Evolutionary conservation across 345 rosid species (phyloP), one percentile per base, ranked within the genome.

Genomic region (Acer yangbiense): DNA sequence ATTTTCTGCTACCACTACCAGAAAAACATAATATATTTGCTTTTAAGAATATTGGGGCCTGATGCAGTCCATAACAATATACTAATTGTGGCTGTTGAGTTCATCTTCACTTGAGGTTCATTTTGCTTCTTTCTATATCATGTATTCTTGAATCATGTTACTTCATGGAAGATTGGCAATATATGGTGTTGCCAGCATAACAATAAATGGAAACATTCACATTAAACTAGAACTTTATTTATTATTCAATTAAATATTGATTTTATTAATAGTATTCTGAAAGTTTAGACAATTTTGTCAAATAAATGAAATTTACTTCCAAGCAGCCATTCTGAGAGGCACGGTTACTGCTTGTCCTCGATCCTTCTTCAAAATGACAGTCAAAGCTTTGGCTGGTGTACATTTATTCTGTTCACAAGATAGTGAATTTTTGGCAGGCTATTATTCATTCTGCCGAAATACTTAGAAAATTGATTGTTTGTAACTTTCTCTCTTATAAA

Each of bases 41-140:
- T n/a, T 72, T 72, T 72, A 12, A 18, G 27, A 21, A 69, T 35
- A 35, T 57, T 18, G 18, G 18, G 35, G 75, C 21, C 32, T 46
- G 71, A n/a, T 67, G 18, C 27, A 35, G 16, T 4, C 69, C 43
- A 18, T 66, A 39, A 9, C 14, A 66, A 1, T 9, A 1, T 7
- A 43, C 46, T 43, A 43, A 43, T 66, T 4, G 18, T 68, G 17
- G 18, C 3, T 60, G 55, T 73, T 3, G 3, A 14, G 54, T 20
- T 73, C 44, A 63, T 46, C 12, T 72, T 58, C n/a, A 8, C 32
- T 58, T n/a, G 54, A 72, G 43, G 52, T 70, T 27, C 12, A 57
- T 27, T 29, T 50, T 52, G 52, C 65, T 55, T 16, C 39, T 27
- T 55, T 44, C 20, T 29, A 8, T 11, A 39, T 14, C 39, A 2